Evolutionary conservation across 2,329 filamentous ascomycete species (phyloP), one percentile per base, ranked within the genome.

Genomic region (Fragosphaeria purpurea): DNA sequence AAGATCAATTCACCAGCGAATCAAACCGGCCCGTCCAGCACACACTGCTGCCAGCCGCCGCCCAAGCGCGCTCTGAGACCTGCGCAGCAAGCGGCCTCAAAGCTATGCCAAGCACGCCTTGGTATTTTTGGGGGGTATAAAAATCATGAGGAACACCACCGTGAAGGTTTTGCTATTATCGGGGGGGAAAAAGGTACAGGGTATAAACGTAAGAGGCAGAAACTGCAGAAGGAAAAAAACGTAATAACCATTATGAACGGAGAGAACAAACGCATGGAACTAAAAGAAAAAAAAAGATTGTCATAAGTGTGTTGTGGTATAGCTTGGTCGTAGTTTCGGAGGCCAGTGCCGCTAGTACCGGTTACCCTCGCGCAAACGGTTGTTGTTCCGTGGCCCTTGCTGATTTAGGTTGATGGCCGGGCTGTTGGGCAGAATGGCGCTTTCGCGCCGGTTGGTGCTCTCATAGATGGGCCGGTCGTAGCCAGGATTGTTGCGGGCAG

Each of bases 301-400:
- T 48, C 43, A 55, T 35, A 53, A 53, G 11, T 41, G 51, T 2
- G 53, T 55, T 5, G 53, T 55, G 4, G 53, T 54, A 22, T 49
- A 46, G 44, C 55, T 57, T 7, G 35, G 34, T 31, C 51, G 48
- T 33, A 56, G 35, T 22, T 40, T 46, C 10, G 51, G n/a, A 3
- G 37, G 51, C 46, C 41, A 52, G 47, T 47, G 54, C 43, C 44
- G 54, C 65, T 61, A 74, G 55, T 71, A 74, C 57, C 69, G 71
- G n/a, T 70, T 70, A 61, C 79, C 75, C 54, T 80, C 76, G 39
- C 75, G 69, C 37, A 79, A 65, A 9, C 75, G 75, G 56, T 22
- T 22, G 22, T 22, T 22, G 22, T 22, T 22, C 74, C 77, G 59
- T 72, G 75, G 0, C 73, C 75, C 65, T 56, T 78, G 75, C 22